Base-by-base conservation (phyloP, 2,329 filamentous ascomycete genomes). In the Curvularia sp. region DNA sequence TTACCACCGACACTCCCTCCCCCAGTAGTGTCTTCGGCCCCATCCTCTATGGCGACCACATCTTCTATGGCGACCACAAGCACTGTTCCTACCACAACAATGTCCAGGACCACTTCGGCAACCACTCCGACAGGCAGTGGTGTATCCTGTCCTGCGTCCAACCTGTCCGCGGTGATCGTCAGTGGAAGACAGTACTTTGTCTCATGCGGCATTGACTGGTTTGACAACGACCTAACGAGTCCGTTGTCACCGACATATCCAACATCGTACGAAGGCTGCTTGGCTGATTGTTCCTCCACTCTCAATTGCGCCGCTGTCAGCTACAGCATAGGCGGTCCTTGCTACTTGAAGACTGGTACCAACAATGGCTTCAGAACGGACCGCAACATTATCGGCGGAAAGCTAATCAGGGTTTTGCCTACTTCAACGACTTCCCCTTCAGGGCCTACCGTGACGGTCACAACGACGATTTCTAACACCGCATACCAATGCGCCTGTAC, bases 301-400 rank as follows among this genome's bases (percentile, higher is more conserved):
- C 15, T 49, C 18, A 55, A 58, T 18, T 72, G 69, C 34, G 53
- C 61, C n/a, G 63, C 59, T 52, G 63, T 70, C 25, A 63, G 67
- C 25, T 71, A 67, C 50, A 46, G 62, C 13, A 49, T 55, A 0
- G 42, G 36, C 5, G 65, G 59, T 6, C 49, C 62, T 30, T 69
- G 67, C 38, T 69, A 68, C 28, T 27, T 69, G 32, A 69, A 69
- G 49, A 55, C 32, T 21, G 57, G 55, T 15, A 27, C 59, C 18
- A 53, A 42, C 23, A 9, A 6, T 36, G 46, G 46, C 27, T 49
- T 47, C 5, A 58, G 48, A 3, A 32, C 41, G 7, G 63, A 60
- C 28, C 34, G 41, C 9, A 53, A 59, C 38, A 30, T 70, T 25
- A 67, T 68, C 27, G 67, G 63, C 38, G 65, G 63, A 38, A 49